Evolutionary conservation across 2,329 filamentous ascomycete species (phyloP), one percentile per base, ranked within the genome.

Genomic region (Dothistroma pini): DNA sequence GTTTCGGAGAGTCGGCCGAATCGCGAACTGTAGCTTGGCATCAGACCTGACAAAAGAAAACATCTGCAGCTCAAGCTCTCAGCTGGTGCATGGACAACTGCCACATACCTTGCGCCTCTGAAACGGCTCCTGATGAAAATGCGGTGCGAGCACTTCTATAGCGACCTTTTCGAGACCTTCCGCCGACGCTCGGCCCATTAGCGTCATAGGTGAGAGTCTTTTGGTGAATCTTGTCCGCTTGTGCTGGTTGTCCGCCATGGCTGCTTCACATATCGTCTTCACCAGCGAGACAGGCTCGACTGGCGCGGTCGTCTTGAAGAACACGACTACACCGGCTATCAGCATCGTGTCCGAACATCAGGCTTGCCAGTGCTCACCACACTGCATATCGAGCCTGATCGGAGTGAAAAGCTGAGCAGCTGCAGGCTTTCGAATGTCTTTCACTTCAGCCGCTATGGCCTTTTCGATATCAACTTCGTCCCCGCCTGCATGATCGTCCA

Each of bases 1-100:
- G 70, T 89, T 90, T 58, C 90, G 86, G 63, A 91, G 85, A 14
- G 85, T 89, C n/a, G 88, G 85, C 50, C 90, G 86, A 67, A 96
- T 93, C n/a, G 90, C 90, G 75, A 91, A 95, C 90, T 93, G 63
- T 51, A 53, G 34, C 11, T 10, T 21, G 14, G 55, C 35, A 57
- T 63, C 52, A 63, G 57, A 35, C 47, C 35, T 19, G 21, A 29
- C 22, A 34, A 35, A 38, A 56, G 31, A 10, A 47, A 35, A n/a
- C 10, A 44, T 19, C 16, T 51, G n/a, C 21, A 34, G 35, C 35
- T 31, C 25, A 7, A 44, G 22, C 34, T 60, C 47, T 48, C 48
- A 51, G 54, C 54, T 32, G 21, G 19, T 16, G n/a, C 22, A 52
- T 49, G 59, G 59, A 41, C 55, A 49, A 21, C 50, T 44, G 47